A percentile compares a stretch with the other conserved stretches of the same genome.
These are phyloP conservation scores for Wolfiporia cocos DNA, from an alignment of 1,284 basidiomycete genomes.

Conservation along the genomic window DNA sequence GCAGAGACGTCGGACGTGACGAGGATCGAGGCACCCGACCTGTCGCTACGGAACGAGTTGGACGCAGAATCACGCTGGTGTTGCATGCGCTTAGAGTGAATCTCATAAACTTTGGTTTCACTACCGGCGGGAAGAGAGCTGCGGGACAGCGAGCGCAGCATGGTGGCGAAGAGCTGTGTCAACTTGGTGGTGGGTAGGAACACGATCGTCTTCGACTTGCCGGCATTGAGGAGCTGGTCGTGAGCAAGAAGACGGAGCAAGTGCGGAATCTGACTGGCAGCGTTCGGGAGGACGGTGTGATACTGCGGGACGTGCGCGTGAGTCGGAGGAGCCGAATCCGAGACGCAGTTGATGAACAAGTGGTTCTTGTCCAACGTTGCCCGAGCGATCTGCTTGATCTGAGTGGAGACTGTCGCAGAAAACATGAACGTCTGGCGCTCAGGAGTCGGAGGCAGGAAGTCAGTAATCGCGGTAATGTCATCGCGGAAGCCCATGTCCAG, in stretches of 20 bases:
- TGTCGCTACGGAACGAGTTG: constrained; percentile 61
- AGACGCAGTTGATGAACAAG: constrained; percentile 58
- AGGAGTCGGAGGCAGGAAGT: constrained; percentile 59
- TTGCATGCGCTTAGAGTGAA: constrained; percentile 83
- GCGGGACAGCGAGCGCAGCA: constrained; percentile 49
- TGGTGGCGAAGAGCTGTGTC: constrained; percentile 69
- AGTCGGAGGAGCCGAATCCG: constrained; percentile 48
- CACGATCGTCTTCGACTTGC: constrained; percentile 75
- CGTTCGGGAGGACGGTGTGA: constrained; percentile 66
- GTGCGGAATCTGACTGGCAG: constrained; percentile 75
- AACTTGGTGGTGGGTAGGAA: constrained; percentile 91
- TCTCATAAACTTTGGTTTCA: constrained; percentile 66
- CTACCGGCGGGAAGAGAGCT: constrained; percentile 41
- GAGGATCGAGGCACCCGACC: constrained; percentile 59
- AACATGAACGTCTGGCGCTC: constrained; percentile 91
- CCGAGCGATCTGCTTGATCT: constrained; percentile 58
- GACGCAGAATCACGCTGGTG: constrained; percentile 59
- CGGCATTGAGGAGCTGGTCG: constrained; percentile 79
- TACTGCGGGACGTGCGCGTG: constrained; percentile 84
- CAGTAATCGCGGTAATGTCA: constrained; percentile 77
- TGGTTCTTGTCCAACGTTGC: constrained; percentile 48
- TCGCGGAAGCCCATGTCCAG: constrained; percentile 96
- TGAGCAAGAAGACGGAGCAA: constrained; percentile 80
- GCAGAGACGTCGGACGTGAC: constrained; percentile 90
- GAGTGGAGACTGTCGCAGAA: constrained; percentile 77